A percentile compares a stretch with the other conserved stretches of the same genome.
phyloP scores from a whole-genome alignment of 495 filamentous ascomycete species.

The Margaritispora aquatica region DNA sequence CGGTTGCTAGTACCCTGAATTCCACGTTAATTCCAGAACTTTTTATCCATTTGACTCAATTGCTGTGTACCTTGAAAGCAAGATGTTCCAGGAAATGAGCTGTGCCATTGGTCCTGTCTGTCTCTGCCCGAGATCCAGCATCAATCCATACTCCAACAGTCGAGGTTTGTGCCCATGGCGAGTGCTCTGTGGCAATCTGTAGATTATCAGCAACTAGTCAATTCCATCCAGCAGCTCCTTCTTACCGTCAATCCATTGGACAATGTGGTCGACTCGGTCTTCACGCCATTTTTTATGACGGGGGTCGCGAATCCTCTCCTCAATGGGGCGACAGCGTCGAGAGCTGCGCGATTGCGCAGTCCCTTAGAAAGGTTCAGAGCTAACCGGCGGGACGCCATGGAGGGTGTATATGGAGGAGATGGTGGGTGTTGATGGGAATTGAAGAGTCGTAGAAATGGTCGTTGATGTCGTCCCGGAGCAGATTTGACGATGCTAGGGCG shows the following conservation, averaged over 20 bases:
- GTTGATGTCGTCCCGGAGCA: constrained; percentile 17
- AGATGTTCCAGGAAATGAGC: constrained; percentile 99
- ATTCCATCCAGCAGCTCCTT: neutral
- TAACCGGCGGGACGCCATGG: constrained; percentile 93
- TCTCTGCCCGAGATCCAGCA: constrained; percentile 96
- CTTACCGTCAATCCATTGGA: constrained; percentile 95
- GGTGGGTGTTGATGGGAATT: constrained; percentile 10
- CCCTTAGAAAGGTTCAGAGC: constrained; percentile 82
- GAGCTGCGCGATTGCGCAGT: constrained; percentile 73
- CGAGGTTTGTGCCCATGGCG: constrained; percentile 95
- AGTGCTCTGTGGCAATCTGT: constrained; percentile 96
- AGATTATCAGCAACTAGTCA: constrained; percentile 11
- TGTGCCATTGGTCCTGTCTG: constrained; percentile 96
- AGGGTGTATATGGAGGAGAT: constrained; percentile 24
- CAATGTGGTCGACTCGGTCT: constrained; percentile 90
- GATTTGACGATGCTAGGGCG: constrained; percentile 13
- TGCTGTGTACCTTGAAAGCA: constrained; percentile 82
- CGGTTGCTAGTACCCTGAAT: constrained; percentile 78
- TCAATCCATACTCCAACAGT: constrained; percentile 99
- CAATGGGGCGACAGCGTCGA: constrained; percentile 58
- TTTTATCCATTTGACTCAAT: constrained; percentile 5
- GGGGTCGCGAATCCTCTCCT: constrained; percentile 83
- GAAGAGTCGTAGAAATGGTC: constrained; percentile 14
- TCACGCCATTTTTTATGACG: constrained; percentile 57
- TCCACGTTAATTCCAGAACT: constrained; percentile 18